phyloP scores from a whole-genome alignment of 805 yeast species.

The Blastobotrys chiropterorum region DNA sequence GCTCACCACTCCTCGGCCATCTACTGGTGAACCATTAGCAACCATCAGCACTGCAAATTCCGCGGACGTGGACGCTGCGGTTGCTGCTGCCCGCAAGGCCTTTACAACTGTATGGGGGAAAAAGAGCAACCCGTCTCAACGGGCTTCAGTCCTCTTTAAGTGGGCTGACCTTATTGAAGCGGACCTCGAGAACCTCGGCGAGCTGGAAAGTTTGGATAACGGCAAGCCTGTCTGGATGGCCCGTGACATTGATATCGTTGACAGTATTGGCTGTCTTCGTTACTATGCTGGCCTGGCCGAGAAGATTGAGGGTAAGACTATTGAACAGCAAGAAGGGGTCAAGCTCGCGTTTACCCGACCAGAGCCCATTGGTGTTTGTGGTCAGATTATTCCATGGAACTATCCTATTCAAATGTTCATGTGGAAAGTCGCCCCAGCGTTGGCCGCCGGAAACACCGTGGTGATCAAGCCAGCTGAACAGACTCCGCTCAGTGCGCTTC shows the following conservation, averaged over 20 bases:
- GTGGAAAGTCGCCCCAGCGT: constrained; percentile 81
- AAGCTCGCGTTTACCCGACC: constrained; percentile 64
- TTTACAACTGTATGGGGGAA: constrained; percentile 63
- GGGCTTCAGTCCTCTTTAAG: constrained; percentile 58
- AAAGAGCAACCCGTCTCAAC: constrained; percentile 47
- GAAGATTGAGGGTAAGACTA: constrained; percentile 54
- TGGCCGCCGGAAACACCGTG: constrained; percentile 73
- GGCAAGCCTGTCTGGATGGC: constrained; percentile 60
- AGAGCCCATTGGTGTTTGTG: constrained; percentile 63
- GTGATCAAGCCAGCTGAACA: constrained; percentile 70
- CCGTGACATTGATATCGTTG: constrained; percentile 46
- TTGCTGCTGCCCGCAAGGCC: constrained; percentile 73
- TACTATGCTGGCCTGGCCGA: constrained; percentile 76
- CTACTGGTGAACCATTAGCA: constrained; percentile 50
- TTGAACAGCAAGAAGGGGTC: constrained; percentile 53
- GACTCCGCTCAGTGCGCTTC: constrained; percentile 64
- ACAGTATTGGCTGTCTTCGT: constrained; percentile 49
- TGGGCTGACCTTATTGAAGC: constrained; percentile 75
- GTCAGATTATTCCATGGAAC: constrained; percentile 69
- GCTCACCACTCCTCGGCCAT: constrained; percentile 39
- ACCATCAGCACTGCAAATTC: constrained; percentile 65
- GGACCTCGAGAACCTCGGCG: constrained; percentile 65
- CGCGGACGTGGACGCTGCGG: constrained; percentile 76
- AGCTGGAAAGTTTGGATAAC: constrained; percentile 82
- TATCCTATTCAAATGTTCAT: constrained; percentile 65